Base-by-base conservation (phyloP, 495 filamentous ascomycete genomes). In the Penicillium turbatum region DNA sequence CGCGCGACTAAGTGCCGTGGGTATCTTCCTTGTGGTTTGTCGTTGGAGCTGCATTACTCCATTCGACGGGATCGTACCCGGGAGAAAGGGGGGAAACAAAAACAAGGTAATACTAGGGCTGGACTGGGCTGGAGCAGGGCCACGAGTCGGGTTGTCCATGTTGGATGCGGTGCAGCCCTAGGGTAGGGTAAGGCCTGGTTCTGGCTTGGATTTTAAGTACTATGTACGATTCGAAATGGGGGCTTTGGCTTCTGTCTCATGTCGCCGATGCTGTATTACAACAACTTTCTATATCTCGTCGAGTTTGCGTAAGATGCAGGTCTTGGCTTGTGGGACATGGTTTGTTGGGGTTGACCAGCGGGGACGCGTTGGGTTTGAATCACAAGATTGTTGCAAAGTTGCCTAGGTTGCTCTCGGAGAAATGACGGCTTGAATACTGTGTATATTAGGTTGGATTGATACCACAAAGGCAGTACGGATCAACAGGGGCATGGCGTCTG, bases 1-100 rank as follows among this genome's bases (percentile, higher is more conserved):
- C 58, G 58, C 51, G 51, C 57, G 57, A 64, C 52, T 56, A 55
- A 44, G 8, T 31, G 16, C 32, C 10, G 16, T 24, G 27, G 24
- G 36, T 32, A 16, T 53, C 31, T 27, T 30, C 2, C 19, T 37
- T 24, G n/a, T 34, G 31, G 19, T 51, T 37, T 24, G 24, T 26
- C 2, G 35, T 38, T 24, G 30, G 6, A 24, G 39, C 39, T 41
- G 39, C 19, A 26, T 34, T 13, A 15, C 45, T 35, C 43, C n/a
- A 46, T 13, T 44, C 42, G 42, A 17, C 15, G 45, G 46, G 21
- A 48, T 37, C 21, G 17, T 29, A 52, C 17, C 49, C 49, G 0
- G 39, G 12, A 11, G 12, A 17, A 16, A 17, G 16, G 15, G n/a
- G 16, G n/a, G 11, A 12, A 12, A 27, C 10, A 24, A 26, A 24